Percentiles rank a stretch among this genome's conserved stretches.
phyloP scores from a whole-genome alignment of 2,329 filamentous ascomycete species.

The Delphinella strobiligena region DNA sequence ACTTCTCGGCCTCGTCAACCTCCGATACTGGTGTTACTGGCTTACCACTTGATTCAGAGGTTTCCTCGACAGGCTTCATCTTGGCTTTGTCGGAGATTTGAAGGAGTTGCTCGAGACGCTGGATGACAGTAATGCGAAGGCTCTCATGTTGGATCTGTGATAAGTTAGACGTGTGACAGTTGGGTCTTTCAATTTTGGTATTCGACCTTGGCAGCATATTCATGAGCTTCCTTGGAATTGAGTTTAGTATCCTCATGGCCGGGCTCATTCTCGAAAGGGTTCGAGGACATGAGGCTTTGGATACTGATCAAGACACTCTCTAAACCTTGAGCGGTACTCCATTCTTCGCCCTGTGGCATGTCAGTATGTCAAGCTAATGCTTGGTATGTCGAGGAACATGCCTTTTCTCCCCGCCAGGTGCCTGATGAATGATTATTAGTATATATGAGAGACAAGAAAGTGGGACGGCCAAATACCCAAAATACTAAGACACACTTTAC shows the following conservation, averaged over 20 bases:
- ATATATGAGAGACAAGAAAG: not conserved
- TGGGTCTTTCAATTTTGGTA: not conserved
- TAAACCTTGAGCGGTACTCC: slow-evolving; percentile 90
- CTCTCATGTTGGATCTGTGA: slow-evolving; percentile 82
- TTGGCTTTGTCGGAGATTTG: slow-evolving; percentile 36
- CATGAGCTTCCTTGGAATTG: slow-evolving; percentile 1
- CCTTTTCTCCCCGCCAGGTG: slow-evolving; percentile 77
- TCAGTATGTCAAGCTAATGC: not conserved
- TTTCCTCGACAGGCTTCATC: slow-evolving; percentile 19
- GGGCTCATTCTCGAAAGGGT: slow-evolving; percentile 93
- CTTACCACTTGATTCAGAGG: too few relatives aligned
- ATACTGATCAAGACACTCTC: slow-evolving; percentile 93
- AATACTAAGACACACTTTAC: slow-evolving; percentile 76
- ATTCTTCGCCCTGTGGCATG: slow-evolving; percentile 57
- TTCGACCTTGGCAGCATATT: slow-evolving; percentile 8
- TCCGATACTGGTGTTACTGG: too few relatives aligned
- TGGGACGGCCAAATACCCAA: slow-evolving; percentile 36
- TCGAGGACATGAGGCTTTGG: slow-evolving; percentile 86
- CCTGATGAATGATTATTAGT: slow-evolving; percentile 1
- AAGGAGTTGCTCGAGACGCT: slow-evolving; percentile 70
- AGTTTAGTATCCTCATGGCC: slow-evolving; percentile 68
- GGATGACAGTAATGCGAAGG: slow-evolving; percentile 72
- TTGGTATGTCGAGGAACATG: not conserved
- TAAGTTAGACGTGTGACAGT: slow-evolving; percentile 4
- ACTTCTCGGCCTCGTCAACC: slow-evolving; percentile 18